phyloP scores from a whole-genome alignment of 345 rosid species.

The Theobroma cacao region DNA sequence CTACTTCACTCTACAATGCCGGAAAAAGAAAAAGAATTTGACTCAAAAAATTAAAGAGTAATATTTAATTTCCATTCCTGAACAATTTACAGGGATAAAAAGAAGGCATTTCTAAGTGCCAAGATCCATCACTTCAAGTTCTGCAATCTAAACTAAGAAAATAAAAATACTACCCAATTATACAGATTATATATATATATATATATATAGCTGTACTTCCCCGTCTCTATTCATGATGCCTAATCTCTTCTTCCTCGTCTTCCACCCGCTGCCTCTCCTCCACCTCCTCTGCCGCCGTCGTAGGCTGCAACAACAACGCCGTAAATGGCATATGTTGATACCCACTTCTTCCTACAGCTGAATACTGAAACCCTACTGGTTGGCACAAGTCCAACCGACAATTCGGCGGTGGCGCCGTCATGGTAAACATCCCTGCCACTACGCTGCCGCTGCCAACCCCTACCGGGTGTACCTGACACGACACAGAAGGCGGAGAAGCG shows the following conservation, averaged over 20 bases:
- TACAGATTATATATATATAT: not conserved
- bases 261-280: conserved; percentile 17
- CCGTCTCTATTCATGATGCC: conserved; percentile 4
- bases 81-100: not conserved
- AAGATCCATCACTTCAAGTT: not conserved
- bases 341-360: conserved; percentile 19
- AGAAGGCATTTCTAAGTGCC: not conserved
- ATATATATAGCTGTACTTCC: not conserved
- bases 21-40: too few species aligned
- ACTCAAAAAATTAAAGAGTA: too few species aligned
- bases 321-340: conserved; percentile 60
- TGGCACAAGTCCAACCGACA: conserved; percentile 44
- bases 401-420: conserved; percentile 26
- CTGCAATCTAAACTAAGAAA: not conserved
- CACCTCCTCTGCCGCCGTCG: conserved; percentile 17
- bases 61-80: not conserved
- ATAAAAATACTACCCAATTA: not conserved
- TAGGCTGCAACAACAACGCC: conserved; percentile 49
- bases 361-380: conserved; percentile 24
- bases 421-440: conserved; percentile 18
- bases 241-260: conserved; percentile 20
- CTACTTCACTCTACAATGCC: not conserved
- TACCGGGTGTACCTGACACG: conserved; percentile 27
- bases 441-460: not conserved
- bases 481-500: conserved; percentile 24